phyloP scores from a whole-genome alignment of 805 yeast genomes.

The Saccharomyces eubayanus region DNA sequence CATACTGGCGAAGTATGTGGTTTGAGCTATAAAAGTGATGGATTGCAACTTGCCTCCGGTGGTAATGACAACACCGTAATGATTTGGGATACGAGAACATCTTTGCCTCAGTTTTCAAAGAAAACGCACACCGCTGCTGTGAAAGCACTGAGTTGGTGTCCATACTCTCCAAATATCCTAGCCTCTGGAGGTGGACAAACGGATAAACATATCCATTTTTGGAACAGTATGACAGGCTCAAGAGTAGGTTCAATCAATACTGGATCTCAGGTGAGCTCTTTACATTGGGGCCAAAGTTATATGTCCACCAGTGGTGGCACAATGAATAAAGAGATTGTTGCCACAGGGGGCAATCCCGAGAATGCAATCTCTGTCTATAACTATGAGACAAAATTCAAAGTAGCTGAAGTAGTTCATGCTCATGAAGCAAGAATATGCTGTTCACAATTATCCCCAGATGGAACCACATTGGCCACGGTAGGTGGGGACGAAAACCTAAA shows the following conservation, averaged over 20 bases:
- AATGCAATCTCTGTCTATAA: conserved; percentile 78
- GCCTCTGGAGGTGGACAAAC: conserved; percentile 98
- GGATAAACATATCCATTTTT: conserved; percentile 82
- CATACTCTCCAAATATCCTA: conserved; percentile 66
- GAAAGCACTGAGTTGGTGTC: conserved; percentile 92
- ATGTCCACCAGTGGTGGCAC: conserved; percentile 20
- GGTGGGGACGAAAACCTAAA: conserved; percentile 95
- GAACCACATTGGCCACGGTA: conserved; percentile 81
- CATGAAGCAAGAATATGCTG: conserved; percentile 83
- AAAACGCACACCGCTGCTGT: conserved; percentile 88
- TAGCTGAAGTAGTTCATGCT: conserved; percentile 78
- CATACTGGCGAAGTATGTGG: conserved; percentile 94
- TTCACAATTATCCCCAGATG: conserved; percentile 84
- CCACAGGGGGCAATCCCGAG: conserved; percentile 89
- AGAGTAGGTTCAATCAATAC: conserved; percentile 80
- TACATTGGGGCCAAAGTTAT: conserved; percentile 70
- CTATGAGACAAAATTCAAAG: conserved; percentile 76
- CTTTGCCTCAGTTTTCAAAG: conserved; percentile 63
- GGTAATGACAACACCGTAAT: conserved; percentile 91
- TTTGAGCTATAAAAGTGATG: conserved; percentile 74
- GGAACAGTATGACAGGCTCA: conserved; percentile 91
- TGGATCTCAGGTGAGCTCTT: conserved; percentile 88
- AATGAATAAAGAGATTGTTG: conserved; percentile 59
- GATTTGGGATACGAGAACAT: conserved; percentile 81
- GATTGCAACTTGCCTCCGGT: conserved; percentile 79